Conservation (phyloP, 306 rosid species). For the Malus sylvestris region DNA sequence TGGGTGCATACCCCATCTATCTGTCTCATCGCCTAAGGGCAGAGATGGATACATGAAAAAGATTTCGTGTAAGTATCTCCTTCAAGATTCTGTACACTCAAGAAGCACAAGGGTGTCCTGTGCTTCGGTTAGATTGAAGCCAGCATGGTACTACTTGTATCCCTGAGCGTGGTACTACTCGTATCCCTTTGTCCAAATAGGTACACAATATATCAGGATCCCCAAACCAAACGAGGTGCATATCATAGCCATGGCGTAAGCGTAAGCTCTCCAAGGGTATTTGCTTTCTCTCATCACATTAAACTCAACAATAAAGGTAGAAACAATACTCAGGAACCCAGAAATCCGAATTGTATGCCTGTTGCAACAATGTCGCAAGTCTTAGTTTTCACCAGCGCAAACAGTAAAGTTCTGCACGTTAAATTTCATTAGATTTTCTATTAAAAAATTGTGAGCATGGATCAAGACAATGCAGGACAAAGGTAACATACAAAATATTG, state of each 20-base stretch:
- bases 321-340: conserved; percentile 86
- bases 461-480: neutral
- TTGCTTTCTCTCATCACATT: conserved; percentile 71
- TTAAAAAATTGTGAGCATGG: neutral
- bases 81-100: no score
- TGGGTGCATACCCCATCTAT: no score
- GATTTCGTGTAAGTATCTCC: no score
- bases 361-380: conserved; percentile 42
- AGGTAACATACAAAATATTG: neutral
- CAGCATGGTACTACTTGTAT: neutral
- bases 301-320: conserved; percentile 77
- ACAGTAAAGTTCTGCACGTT: neutral
- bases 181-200: conserved; percentile 57
- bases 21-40: no score
- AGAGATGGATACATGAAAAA: no score
- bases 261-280: conserved; percentile 66
- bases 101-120: no score
- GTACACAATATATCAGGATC: conserved; percentile 53
- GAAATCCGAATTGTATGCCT: conserved; percentile 60
- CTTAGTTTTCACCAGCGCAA: conserved; percentile 48
- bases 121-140: no score
- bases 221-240: conserved; percentile 51
- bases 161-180: neutral
- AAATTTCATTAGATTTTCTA: neutral
- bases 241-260: conserved; percentile 55